phyloP scores from a whole-genome alignment of 2,329 filamentous ascomycete genomes.

The Cercospora sesami region DNA sequence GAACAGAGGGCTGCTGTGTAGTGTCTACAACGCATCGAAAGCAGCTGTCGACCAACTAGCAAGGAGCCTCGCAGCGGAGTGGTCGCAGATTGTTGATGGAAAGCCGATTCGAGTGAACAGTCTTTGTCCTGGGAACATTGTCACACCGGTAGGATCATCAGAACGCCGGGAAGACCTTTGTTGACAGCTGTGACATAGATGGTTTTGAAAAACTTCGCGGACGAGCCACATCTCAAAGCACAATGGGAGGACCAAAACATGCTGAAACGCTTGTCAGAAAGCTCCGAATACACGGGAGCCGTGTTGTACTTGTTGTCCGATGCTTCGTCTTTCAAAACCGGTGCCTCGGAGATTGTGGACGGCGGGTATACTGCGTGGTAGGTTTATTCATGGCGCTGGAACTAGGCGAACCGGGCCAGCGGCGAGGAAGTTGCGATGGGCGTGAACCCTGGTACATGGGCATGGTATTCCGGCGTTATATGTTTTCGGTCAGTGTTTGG shows the following conservation, averaged over 20 bases:
- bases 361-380: conserved; percentile 22
- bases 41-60: conserved; percentile 26
- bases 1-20: conserved; percentile 26
- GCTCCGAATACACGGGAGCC: conserved; percentile 36
- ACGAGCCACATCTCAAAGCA: conserved; percentile 33
- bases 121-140: conserved; percentile 39
- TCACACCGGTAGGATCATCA: conserved; percentile 32
- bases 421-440: neutral
- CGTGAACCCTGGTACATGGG: neutral
- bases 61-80: conserved; percentile 27
- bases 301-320: conserved; percentile 37
- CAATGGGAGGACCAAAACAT: conserved; percentile 39
- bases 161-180: neutral
- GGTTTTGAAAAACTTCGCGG: conserved; percentile 37
- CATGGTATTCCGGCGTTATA: neutral
- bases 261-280: conserved; percentile 36
- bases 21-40: conserved; percentile 44
- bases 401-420: neutral
- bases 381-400: neutral
- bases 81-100: conserved; percentile 41
- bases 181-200: conserved; percentile 27
- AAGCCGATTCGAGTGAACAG: conserved; percentile 38
- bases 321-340: conserved; percentile 35
- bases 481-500: neutral
- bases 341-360: conserved; percentile 33